Conservation (phyloP, 139 green algal species). For the Chlamydomonas schloesseri region DNA sequence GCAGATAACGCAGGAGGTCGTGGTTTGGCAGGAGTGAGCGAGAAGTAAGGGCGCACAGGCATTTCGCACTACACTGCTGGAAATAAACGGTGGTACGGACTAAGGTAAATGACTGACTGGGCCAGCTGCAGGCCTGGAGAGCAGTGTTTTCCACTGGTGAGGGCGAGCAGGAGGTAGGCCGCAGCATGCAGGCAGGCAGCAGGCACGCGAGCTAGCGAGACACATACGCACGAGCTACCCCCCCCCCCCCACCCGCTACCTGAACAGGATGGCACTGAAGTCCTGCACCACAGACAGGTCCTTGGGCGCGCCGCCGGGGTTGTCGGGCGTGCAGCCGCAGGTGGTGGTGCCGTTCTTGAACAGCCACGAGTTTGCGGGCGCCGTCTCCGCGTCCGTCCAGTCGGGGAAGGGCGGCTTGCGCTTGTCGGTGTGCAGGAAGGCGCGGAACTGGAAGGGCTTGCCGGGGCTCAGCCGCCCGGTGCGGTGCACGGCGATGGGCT, state of each 20-base stretch:
- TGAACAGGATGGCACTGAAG: background rate
- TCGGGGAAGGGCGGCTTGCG: background rate
- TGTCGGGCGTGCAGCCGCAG: conserved; percentile 5
- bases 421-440: background rate
- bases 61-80: too few species aligned
- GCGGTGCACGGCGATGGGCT: background rate
- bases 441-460: background rate
- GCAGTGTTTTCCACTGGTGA: too few species aligned
- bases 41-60: background rate
- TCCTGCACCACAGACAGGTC: background rate
- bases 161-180: too few species aligned
- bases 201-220: too few species aligned
- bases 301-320: background rate
- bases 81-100: too few species aligned
- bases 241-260: background rate
- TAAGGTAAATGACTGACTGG: too few species aligned
- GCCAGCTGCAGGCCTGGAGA: too few species aligned
- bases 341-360: background rate
- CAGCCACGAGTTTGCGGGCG: background rate
- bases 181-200: too few species aligned
- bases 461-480: background rate
- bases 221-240: background rate
- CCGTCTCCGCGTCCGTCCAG: background rate
- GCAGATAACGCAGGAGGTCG: background rate
- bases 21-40: too few species aligned